Evolutionary conservation across 2,329 filamentous ascomycete species (phyloP), one percentile per base, ranked within the genome.

Genomic region (Colletotrichum sp.): DNA sequence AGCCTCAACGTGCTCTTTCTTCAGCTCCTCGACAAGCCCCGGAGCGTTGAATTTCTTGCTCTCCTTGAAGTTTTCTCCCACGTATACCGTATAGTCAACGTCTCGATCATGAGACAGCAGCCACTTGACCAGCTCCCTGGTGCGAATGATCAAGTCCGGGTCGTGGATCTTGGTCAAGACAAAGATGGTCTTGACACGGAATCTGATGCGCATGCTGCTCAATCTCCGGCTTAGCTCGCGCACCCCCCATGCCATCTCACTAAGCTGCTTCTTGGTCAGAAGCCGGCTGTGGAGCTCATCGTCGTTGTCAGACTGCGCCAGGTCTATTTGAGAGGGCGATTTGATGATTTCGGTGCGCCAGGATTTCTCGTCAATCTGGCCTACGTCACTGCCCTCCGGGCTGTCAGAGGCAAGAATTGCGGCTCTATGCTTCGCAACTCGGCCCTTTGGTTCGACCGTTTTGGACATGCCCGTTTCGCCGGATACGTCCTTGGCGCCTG

Each of bases 241-340:
- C 74, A 99, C 97, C 30, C 96, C 96, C 92, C 96, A 96, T 0
- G 96, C 96, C 96, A 99, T 99, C 80, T 99, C 97, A 16, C 94
- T 96, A 57, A 99, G 89, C 84, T 99, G 95, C 83, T 95, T 96
- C 87, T 99, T 99, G 2, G 96, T 98, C 79, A 99, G 89, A 66
- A 98, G 91, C n/a, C 96, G 91, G 75, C 90, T 92, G 80, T 91
- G 89, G 57, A 90, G 79, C 32, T 81, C 78, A 32, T 71, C 76
- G 10, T 84, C 82, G 30, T 84, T 82, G 74, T 84, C 76, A 9
- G 71, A 26, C n/a, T 77, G 60, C 28, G 64, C 26, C 13, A 87
- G 81, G 74, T 89, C 86, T 52, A 85, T 76, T 69, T 87, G 85
- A 3, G 87, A 86, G 71, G 82, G 82, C 79, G 82, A 83, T 77